These are phyloP conservation scores for Bipolaris zeicola DNA, from an alignment of 2,329 filamentous ascomycete genomes.

Conservation along the genomic window DNA sequence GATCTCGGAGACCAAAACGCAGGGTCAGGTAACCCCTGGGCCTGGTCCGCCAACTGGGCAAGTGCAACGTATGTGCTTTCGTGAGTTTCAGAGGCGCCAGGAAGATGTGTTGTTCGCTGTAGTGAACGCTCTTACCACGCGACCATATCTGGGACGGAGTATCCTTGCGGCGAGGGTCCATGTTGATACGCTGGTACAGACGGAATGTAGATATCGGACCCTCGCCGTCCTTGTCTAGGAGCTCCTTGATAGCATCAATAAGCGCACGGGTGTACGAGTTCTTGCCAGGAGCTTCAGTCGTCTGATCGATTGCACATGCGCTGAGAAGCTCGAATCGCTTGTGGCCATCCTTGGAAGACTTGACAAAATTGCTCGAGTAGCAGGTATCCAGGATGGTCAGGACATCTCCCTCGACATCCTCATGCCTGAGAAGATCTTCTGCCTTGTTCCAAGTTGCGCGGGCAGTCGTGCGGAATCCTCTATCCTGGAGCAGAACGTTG, in stretches of 20 bases:
- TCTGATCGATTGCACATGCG: conserved; percentile 35
- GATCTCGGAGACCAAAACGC: conserved; percentile 37
- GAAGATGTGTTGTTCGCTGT: conserved; percentile 39
- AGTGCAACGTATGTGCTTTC: conserved; percentile 7
- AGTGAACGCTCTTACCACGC: conserved; percentile 19
- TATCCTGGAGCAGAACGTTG: conserved; percentile 15
- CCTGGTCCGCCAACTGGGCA: conserved; percentile 5
- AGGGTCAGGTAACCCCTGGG: conserved; percentile 41
- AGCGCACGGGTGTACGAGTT: conserved; percentile 45
- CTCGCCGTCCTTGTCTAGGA: conserved; percentile 27
- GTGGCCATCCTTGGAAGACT: conserved; percentile 30
- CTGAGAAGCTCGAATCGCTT: conserved; percentile 44
- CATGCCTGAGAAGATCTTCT: conserved; percentile 35
- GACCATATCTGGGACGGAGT: conserved; percentile 38
- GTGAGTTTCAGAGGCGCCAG: conserved; percentile 34
- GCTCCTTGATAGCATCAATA: conserved; percentile 37
- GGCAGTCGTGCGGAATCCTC: conserved; percentile 32
- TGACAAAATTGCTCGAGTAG: conserved; percentile 45
- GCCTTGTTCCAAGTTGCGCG: conserved; percentile 45
- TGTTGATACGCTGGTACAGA: conserved; percentile 35
- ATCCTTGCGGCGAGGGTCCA: conserved; percentile 32
- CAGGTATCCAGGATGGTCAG: conserved; percentile 49
- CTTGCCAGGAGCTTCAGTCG: conserved; percentile 36
- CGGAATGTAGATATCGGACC: conserved; percentile 39
- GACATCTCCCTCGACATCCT: conserved; percentile 42